Base-by-base conservation (phyloP, 2,329 filamentous ascomycete genomes). In the Fusarium anthophilum region DNA sequence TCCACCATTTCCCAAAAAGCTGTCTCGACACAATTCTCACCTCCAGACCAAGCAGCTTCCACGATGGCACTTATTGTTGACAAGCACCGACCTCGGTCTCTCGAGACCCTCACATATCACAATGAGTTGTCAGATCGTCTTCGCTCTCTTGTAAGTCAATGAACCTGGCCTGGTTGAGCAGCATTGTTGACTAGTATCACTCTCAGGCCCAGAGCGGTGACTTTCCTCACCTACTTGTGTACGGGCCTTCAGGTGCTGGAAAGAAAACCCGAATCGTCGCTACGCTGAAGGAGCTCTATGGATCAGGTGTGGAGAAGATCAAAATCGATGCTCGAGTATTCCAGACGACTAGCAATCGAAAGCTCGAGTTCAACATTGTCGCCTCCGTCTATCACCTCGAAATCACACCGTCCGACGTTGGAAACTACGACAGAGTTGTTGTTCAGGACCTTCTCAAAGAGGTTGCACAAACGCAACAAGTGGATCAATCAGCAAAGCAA, bases 351-450 rank as follows among this genome's bases (percentile, higher is more conserved):
- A 93, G 92, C 80, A 98, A 98, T 83, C 94, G 96, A 81, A 99
- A 99, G 84, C 92, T 99, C 78, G 96, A 99, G 84, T 99, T 99
- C 89, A 99, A 98, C 85, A 97, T 99, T 74, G 96, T 99, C 62
- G 92, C 95, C 50, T 98, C 96, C 1, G 91, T 98, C 73, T 99
- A 99, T 85, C 96, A 99, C 83, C 92, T 99, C 78, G 96, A 99
- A 83, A 99, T 99, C 80, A 99, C 96, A 13, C 96, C 96, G 1
- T 97, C 94, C 3, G 96, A 99, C 78, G 96, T 99, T 9, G 96
- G 96, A 70, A 97, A 93, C 82, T 98, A 98, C 80, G 96, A 99
- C 83, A 90, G 96, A 62, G 96, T 99, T 8, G 96, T 99, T 4
- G 89, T 99, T 20, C 96, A 99, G 81, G 96, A 98, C 79, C 86